Evolutionary conservation across 768 basidiomycete species (phyloP).

Genomic region (Tephrocybe sp.): DNA sequence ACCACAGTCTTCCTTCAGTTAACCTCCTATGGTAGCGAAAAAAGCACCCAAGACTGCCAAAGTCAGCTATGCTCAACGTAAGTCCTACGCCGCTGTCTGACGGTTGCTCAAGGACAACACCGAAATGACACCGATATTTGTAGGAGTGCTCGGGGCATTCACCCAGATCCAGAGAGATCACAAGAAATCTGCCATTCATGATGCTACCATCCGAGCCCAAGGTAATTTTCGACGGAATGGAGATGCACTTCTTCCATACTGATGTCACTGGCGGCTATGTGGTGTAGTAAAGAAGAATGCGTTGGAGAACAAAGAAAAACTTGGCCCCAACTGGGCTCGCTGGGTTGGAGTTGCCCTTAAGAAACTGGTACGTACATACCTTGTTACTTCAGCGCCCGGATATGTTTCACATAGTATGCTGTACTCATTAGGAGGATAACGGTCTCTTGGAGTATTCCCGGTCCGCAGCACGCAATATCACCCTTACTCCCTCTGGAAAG

Average conservation of each 20-base stretch:
- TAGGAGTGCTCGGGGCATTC: constrained; percentile 48
- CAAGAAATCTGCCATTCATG: constrained; percentile 41
- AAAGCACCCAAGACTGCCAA: constrained; percentile 29
- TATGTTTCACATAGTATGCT: neutral
- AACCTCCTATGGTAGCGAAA: constrained; percentile 26
- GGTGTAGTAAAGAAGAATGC: constrained; percentile 44
- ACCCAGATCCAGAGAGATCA: constrained; percentile 43
- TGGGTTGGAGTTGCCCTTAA: constrained; percentile 46
- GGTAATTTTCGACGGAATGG: constrained; percentile 21
- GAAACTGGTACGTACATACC: constrained; percentile 44
- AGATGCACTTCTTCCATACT: neutral
- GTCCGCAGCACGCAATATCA: constrained; percentile 30
- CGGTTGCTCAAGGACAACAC: neutral
- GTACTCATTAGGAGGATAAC: constrained; percentile 34
- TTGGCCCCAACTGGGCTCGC: constrained; percentile 47
- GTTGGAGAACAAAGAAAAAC: constrained; percentile 37
- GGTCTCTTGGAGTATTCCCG: constrained; percentile 38
- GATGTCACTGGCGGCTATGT: neutral
- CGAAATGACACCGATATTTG: neutral
- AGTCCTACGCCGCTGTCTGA: constrained; percentile 16
- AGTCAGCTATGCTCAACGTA: constrained; percentile 40
- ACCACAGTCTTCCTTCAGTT: neutral
- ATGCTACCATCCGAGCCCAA: constrained; percentile 46
- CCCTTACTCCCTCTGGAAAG: constrained; percentile 42
- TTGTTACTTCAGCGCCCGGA: neutral